Evolutionary conservation across 106 monocot genomes (phyloP).

Genomic region (Apostasia shenzhenica): DNA sequence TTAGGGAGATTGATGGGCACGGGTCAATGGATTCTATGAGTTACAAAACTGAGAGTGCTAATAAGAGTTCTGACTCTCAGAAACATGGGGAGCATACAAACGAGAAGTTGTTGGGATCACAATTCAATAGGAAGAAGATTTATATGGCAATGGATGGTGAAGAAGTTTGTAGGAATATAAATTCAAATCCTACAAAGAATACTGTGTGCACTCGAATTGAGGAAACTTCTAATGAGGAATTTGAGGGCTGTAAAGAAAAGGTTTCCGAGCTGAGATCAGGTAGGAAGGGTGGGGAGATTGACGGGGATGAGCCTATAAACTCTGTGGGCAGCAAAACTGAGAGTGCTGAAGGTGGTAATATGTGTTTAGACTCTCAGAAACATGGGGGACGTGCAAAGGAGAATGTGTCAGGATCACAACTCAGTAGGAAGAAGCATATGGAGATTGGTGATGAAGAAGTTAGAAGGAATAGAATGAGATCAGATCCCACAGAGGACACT

Average conservation of each 20-base stretch:
- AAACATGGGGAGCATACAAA: too few relatives aligned
- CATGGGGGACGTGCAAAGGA: neutral
- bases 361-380: conserved; percentile 1
- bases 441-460: neutral
- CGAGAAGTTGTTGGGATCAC: too few relatives aligned
- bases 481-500: neutral
- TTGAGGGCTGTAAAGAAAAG: neutral
- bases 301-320: neutral
- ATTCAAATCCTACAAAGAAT: too few relatives aligned
- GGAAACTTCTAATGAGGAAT: neutral
- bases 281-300: neutral
- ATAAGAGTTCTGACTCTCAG: too few relatives aligned
- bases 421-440: neutral
- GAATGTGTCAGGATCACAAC: neutral
- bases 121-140: too few relatives aligned
- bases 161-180: too few relatives aligned
- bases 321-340: neutral
- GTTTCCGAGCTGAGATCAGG: neutral
- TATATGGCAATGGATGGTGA: too few relatives aligned
- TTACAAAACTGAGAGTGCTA: too few relatives aligned
- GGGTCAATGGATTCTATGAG: too few relatives aligned
- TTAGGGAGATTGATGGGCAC: too few relatives aligned
- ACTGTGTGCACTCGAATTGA: too few relatives aligned
- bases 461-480: conserved; percentile 1
- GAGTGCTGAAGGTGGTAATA: neutral